Base-by-base conservation (phyloP, 148 eudicot genomes). In the Mesembryanthemum crystallinum region DNA sequence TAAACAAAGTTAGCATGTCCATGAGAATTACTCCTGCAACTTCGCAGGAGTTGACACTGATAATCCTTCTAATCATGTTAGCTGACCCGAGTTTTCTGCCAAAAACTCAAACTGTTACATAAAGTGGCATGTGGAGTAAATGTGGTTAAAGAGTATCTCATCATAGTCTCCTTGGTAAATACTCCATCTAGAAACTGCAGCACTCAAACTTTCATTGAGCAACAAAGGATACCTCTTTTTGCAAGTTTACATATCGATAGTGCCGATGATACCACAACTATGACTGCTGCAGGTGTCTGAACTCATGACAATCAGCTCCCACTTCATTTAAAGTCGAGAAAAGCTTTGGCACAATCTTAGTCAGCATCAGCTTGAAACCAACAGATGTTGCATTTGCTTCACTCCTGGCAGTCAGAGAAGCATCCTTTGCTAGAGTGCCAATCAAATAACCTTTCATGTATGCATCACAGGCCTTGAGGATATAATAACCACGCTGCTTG, bases 331-430 rank as follows among this genome's bases (percentile, higher is more conserved):
- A 85, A 25, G 90, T 84, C 65, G 78, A 57, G 72, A 76, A 77
- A 82, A 95, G 98, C 77, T 85, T 95, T 11, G 98, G 91, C 23
- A 87, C 84, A 76, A 95, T 86, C 84, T 95, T 95, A 45, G 89
- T 88, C 81, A 95, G 82, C 99, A 91, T 92, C 69, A 95, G 80
- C 91, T 95, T 95, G 84, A 95, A 95, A 69, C 99, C 99, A 73
- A 88, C 94, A 2, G 99, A 95, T 81, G 91, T 95, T 30, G 97
- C 91, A 80, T 87, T 84, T 20, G 82, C 76, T 67, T 77, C 85
- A 70, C 89, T 88, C 72, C 79, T 83, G n/a, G 81, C 83, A 10
- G 86, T 87, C 55, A 87, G 23, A 2, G 88, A 86, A 71, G 98
- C 99, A 80, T 95, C 99, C 69, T 95, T 84, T n/a, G 86, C 65